A percentile compares a stretch with the other conserved stretches of the same genome.
These are phyloP conservation scores for Ulota crispa DNA, from an alignment of 225 moss, liverwort and hornwort genomes.

Conservation along the genomic window DNA sequence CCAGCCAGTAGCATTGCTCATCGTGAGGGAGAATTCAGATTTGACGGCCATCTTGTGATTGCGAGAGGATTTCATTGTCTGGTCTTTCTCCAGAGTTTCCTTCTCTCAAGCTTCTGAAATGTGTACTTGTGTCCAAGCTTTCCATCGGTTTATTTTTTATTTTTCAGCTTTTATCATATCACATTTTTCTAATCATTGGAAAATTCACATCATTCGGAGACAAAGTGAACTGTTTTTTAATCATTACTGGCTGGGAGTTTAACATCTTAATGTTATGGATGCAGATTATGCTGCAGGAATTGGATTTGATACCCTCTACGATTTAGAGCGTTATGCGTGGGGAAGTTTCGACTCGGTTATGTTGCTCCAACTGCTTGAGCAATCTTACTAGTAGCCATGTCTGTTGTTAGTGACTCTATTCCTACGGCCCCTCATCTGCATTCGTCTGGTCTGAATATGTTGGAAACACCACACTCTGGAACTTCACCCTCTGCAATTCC, in stretches of 20 bases:
- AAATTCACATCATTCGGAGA: background rate
- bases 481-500: conserved; percentile 23
- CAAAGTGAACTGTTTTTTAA: background rate
- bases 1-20: background rate
- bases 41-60: background rate
- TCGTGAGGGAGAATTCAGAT: background rate
- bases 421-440: conserved; percentile 18
- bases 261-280: conserved; percentile 13
- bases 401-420: conserved; percentile 25
- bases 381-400: conserved; percentile 21
- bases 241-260: background rate
- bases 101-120: background rate
- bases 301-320: background rate
- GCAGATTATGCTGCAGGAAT: conserved; percentile 25
- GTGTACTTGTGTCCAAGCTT: background rate
- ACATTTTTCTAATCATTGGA: background rate
- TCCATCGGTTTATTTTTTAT: background rate
- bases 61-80: background rate
- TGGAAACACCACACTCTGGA: conserved; percentile 4
- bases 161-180: background rate
- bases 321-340: background rate
- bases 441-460: conserved; percentile 20
- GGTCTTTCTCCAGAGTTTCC: background rate
- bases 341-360: background rate
- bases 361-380: conserved; percentile 14